phyloP scores from a whole-genome alignment of 2,329 filamentous ascomycete genomes.

The Leptographium flavum region DNA sequence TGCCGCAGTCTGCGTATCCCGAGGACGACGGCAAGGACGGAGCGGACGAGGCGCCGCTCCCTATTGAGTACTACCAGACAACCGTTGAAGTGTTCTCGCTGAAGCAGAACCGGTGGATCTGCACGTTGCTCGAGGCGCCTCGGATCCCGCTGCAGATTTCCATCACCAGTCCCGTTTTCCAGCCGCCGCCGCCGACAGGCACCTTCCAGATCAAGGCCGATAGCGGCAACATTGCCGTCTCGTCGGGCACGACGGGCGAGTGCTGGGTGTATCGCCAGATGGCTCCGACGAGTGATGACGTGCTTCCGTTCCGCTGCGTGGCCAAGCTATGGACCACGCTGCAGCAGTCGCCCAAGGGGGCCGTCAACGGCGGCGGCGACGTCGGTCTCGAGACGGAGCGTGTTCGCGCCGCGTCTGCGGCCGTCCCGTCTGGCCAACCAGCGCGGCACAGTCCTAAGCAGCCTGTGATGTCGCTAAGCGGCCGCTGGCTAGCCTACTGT shows the following conservation, averaged over 20 bases:
- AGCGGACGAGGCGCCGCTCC: slow-evolving; percentile 11
- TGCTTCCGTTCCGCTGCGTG: slow-evolving; percentile 46
- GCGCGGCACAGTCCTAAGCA: slow-evolving; percentile 34
- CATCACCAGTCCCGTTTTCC: slow-evolving; percentile 47
- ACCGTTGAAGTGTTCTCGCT: slow-evolving; percentile 82
- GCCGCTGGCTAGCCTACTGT: slow-evolving; percentile 66
- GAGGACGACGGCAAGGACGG: not conserved
- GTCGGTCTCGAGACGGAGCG: slow-evolving; percentile 24
- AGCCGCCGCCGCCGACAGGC: slow-evolving; percentile 55
- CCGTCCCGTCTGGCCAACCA: slow-evolving; percentile 23
- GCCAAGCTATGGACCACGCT: slow-evolving; percentile 89
- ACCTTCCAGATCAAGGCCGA: slow-evolving; percentile 62
- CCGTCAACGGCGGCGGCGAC: slow-evolving; percentile 20
- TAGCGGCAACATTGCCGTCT: slow-evolving; percentile 55
- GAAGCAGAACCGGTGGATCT: slow-evolving; percentile 54
- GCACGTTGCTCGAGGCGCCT: slow-evolving; percentile 59
- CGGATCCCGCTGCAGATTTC: slow-evolving; percentile 44
- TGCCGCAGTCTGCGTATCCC: slow-evolving; percentile 22
- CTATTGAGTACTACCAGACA: slow-evolving; percentile 60
- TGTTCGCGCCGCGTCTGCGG: slow-evolving; percentile 10
- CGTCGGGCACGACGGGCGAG: slow-evolving; percentile 75
- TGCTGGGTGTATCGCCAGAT: slow-evolving; percentile 60
- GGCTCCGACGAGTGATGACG: slow-evolving; percentile 23
- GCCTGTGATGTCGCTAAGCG: slow-evolving; percentile 54
- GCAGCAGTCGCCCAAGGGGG: slow-evolving; percentile 41